phyloP scores from a whole-genome alignment of 257 asterid species.

The Nicotiana otophora region DNA sequence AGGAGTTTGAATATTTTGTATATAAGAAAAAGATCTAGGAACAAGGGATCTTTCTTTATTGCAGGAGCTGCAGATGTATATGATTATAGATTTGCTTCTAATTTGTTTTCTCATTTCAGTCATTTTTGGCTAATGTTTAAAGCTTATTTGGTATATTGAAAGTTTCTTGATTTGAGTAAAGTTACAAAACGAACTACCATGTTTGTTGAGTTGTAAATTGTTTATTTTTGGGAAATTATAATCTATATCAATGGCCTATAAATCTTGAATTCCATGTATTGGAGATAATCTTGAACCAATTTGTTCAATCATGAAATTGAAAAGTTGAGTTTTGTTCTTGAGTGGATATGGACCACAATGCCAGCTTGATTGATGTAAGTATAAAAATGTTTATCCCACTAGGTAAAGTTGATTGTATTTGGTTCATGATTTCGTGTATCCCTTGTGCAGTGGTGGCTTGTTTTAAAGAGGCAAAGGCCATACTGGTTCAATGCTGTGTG shows the following conservation, averaged over 20 bases:
- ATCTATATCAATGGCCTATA: neutral
- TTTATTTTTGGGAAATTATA: neutral
- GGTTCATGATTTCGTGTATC: neutral
- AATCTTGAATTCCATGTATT: neutral
- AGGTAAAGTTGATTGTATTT: neutral
- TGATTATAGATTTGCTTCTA: neutral
- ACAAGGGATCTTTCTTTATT: neutral
- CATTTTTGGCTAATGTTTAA: neutral
- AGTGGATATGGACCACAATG: neutral
- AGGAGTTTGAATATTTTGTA: constrained; percentile 9
- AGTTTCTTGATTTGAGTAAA: neutral
- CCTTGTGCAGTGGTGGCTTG: neutral
- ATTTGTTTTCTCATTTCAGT: neutral
- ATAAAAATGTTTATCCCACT: neutral
- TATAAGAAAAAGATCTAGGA: neutral
- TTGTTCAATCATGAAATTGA: neutral
- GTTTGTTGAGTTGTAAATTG: neutral
- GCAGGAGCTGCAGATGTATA: constrained; percentile 2
- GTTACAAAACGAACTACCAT: neutral
- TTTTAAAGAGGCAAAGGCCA: neutral
- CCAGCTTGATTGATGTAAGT: constrained; percentile 8
- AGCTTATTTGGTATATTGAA: too few relatives aligned
- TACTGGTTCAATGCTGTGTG: neutral
- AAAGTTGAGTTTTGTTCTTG: neutral
- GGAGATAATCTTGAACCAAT: neutral